These are phyloP conservation scores for Platanthera zijinensis DNA, from an alignment of 106 monocot species.

Conservation along the genomic window DNA sequence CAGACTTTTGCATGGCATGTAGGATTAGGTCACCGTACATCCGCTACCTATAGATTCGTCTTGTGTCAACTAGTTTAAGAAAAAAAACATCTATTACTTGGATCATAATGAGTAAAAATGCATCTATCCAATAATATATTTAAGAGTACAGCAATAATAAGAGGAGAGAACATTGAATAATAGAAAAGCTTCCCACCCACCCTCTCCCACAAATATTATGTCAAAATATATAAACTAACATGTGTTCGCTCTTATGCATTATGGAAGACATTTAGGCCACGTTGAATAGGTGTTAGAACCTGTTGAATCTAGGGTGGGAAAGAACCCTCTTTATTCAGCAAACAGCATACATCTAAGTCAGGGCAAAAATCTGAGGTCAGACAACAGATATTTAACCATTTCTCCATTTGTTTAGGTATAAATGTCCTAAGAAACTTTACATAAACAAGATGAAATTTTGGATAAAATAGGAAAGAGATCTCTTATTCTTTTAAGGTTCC, in stretches of 20 bases:
- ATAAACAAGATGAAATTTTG: too few species aligned
- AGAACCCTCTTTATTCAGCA: not conserved
- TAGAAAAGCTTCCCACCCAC: not conserved
- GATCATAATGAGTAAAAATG: conserved; percentile 1
- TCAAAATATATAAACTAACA: not conserved
- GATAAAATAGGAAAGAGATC: too few species aligned
- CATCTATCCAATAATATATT: not conserved
- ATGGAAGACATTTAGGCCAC: not conserved
- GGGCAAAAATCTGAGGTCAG: too few species aligned
- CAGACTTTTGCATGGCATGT: not conserved
- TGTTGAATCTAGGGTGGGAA: not conserved
- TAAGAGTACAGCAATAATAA: not conserved
- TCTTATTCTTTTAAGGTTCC: too few species aligned
- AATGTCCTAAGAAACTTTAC: too few species aligned
- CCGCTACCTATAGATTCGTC: too few species aligned
- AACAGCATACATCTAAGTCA: too few species aligned
- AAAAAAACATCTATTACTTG: not conserved
- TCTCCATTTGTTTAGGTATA: too few species aligned
- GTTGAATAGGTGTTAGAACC: not conserved
- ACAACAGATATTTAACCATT: too few species aligned
- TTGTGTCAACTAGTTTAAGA: not conserved
- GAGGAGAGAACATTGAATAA: not conserved
- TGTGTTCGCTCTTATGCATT: not conserved
- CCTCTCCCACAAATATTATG: not conserved
- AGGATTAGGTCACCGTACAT: not conserved